Percentiles rank a stretch among this genome's conserved stretches.
phyloP scores from a whole-genome alignment of 768 basidiomycete genomes.

The Candolleomyces efflorescens region DNA sequence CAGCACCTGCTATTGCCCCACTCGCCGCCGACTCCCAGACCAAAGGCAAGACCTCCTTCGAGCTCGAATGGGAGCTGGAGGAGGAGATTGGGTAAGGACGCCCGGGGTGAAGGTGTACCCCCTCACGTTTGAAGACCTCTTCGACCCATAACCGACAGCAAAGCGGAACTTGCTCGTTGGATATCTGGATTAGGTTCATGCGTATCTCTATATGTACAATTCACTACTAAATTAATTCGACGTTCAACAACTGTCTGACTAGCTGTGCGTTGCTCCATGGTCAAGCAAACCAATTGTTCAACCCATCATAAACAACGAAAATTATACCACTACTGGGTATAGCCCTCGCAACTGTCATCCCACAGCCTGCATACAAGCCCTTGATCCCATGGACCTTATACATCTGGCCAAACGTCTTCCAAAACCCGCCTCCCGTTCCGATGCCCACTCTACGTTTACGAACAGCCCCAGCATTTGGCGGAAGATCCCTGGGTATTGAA shows the following conservation, averaged over 20 bases:
- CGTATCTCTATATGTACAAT: too few species aligned
- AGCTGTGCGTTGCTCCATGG: too few species aligned
- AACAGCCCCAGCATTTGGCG: slow-evolving; percentile 29
- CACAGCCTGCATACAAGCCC: slow-evolving; percentile 86
- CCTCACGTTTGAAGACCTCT: too few species aligned
- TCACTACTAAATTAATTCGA: too few species aligned
- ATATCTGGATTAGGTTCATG: too few species aligned
- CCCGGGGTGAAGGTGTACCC: too few species aligned
- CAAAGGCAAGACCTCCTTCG: slow-evolving; percentile 19
- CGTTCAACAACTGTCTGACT: too few species aligned
- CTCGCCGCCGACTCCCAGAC: slow-evolving; percentile 82
- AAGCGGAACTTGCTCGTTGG: too few species aligned
- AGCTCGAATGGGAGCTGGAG: too few species aligned
- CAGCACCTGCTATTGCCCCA: slow-evolving; percentile 82
- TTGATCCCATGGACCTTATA: slow-evolving; percentile 68
- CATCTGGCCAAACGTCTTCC: slow-evolving; percentile 61
- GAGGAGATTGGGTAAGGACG: neutral
- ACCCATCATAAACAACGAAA: slow-evolving; percentile 82
- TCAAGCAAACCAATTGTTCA: slow-evolving; percentile 37
- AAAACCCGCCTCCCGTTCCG: slow-evolving; percentile 26
- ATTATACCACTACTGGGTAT: slow-evolving; percentile 88
- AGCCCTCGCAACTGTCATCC: slow-evolving; percentile 77
- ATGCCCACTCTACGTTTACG: neutral
- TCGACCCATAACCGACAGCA: too few species aligned
- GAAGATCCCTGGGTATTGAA: slow-evolving; percentile 10